Percentiles rank a stretch among this genome's conserved stretches.
Evolutionary conservation across 2,329 filamentous ascomycete genomes (phyloP).

Genomic region (Ciborinia camelliae): DNA sequence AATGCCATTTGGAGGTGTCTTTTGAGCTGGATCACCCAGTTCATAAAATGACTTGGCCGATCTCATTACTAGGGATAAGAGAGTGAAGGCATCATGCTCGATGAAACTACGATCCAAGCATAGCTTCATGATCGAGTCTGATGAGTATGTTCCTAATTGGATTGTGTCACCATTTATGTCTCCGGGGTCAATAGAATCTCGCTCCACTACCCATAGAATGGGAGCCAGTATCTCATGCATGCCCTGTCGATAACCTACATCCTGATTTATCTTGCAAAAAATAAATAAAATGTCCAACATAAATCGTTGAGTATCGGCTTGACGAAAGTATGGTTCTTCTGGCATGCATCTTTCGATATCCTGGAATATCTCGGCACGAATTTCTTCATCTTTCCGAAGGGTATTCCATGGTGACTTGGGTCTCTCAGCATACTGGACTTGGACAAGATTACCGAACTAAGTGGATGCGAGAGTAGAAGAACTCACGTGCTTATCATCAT

Average conservation of each 20-base stretch:
- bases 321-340: conserved; percentile 85
- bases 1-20: conserved; percentile 35
- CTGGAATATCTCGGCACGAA: conserved; percentile 86
- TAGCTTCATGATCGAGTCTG: conserved; percentile 48
- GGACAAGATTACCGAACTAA: background rate
- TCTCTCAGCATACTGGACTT: conserved; percentile 42
- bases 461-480: background rate
- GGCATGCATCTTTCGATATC: conserved; percentile 90
- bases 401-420: conserved; percentile 84
- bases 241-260: conserved; percentile 87
- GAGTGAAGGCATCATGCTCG: conserved; percentile 84
- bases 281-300: conserved; percentile 89
- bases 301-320: conserved; percentile 71
- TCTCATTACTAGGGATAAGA: conserved; percentile 88
- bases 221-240: conserved; percentile 97
- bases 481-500: conserved; percentile 66
- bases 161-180: conserved; percentile 38
- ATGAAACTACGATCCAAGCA: conserved; percentile 70
- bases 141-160: conserved; percentile 1
- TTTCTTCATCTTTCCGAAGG: conserved; percentile 77
- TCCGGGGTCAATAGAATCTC: conserved; percentile 65
- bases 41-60: conserved; percentile 85
- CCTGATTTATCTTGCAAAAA: conserved; percentile 88
- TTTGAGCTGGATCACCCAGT: conserved; percentile 42
- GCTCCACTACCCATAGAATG: conserved; percentile 77